Base-by-base conservation (phyloP, 768 basidiomycete species). In the Hericium rajendrae region DNA sequence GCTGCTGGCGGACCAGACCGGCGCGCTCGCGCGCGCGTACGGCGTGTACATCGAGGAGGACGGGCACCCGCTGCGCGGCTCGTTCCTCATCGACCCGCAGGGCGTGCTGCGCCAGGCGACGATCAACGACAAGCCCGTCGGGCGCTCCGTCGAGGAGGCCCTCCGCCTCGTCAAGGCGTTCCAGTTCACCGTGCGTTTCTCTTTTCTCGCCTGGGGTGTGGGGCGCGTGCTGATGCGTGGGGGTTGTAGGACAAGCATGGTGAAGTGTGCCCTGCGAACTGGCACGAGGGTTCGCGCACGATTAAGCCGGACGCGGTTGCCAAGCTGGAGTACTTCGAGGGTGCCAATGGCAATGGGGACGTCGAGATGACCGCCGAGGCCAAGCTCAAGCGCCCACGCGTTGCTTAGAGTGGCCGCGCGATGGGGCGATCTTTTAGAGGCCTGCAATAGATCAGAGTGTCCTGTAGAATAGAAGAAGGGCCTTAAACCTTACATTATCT, bases 121-220 rank as follows among this genome's bases (percentile, higher is more conserved):
- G 55, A 76, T 95, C 60, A 95, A 95, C 68, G 94, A 97, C 71
- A 80, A 94, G 41, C 91, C 93, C 13, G 92, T 95, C 51, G 94
- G 94, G n/a, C 88, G 94, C 54, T 93, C 91, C 2, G 93, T 95
- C 55, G 92, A 93, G 39, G 94, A 97, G 75, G 94, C 93, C 1
- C 64, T 94, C 54, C 87, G 94, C 58, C 83, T 97, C 51, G 75
- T 97, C 73, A 85, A 94, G 72, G 94, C 94, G 20, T 94, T 95
- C 86, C 92, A 94, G 67, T 92, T 88, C 71, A 83, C 83, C 12
- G 88, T 90, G 67, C 43, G 83, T 74, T 5, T 37, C 32, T 13
- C 3, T 32, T 51, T 51, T 53, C 26, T 12, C 48, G 22, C 26
- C 50, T 53, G 22, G 22, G 22, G 22, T 22, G 22, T 22, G 22